These are phyloP conservation scores for Aspergillus ellipticus DNA, from an alignment of 495 filamentous ascomycete genomes.

Conservation along the genomic window DNA sequence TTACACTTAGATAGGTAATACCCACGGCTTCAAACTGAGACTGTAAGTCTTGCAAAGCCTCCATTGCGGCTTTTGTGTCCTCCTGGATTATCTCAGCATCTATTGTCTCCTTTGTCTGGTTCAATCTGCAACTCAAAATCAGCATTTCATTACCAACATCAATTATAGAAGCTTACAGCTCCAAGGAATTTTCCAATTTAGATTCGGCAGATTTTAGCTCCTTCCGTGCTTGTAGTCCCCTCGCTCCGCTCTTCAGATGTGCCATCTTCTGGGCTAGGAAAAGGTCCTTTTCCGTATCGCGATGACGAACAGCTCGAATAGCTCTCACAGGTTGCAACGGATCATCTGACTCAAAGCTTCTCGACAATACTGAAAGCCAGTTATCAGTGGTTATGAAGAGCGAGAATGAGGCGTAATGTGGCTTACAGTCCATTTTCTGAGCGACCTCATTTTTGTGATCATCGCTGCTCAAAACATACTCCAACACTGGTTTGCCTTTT, in stretches of 20 bases:
- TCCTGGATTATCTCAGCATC: slow-evolving; percentile 48
- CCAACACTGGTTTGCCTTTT: slow-evolving; percentile 47
- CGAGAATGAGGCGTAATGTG: background rate
- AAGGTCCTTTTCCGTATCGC: slow-evolving; percentile 56
- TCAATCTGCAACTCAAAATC: slow-evolving; percentile 40
- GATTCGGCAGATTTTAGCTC: slow-evolving; percentile 62
- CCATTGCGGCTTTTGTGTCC: slow-evolving; percentile 60
- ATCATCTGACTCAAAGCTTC: slow-evolving; percentile 46
- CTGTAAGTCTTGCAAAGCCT: slow-evolving; percentile 60
- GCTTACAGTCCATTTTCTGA: slow-evolving; percentile 54
- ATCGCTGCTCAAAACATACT: slow-evolving; percentile 66
- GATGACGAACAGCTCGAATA: slow-evolving; percentile 55
- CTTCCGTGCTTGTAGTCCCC: slow-evolving; percentile 70
- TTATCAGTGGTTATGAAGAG: background rate
- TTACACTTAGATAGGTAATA: slow-evolving; percentile 3
- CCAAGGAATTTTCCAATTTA: slow-evolving; percentile 51
- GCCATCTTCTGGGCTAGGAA: slow-evolving; percentile 70
- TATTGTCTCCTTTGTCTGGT: slow-evolving; percentile 52
- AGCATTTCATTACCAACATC: no score
- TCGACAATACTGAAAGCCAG: slow-evolving; percentile 32
- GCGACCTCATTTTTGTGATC: slow-evolving; percentile 54
- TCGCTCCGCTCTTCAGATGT: slow-evolving; percentile 64
- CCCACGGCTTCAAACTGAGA: slow-evolving; percentile 48
- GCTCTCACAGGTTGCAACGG: slow-evolving; percentile 54
- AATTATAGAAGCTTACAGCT: slow-evolving; percentile 35